phyloP scores from a whole-genome alignment of 768 basidiomycete genomes.

The Lentinus tigrinus region DNA sequence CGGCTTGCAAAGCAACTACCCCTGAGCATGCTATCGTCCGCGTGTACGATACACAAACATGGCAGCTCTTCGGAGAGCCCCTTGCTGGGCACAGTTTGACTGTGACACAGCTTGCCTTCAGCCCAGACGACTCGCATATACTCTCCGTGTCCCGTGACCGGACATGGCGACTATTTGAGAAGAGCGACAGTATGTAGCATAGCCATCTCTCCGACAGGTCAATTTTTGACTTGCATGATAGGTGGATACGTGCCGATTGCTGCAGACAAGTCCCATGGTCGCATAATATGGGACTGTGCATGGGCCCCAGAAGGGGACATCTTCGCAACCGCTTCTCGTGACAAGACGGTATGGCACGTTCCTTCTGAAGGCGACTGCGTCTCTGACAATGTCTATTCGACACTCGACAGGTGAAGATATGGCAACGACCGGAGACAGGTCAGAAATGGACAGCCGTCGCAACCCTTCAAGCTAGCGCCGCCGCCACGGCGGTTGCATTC shows the following conservation, averaged over 20 bases:
- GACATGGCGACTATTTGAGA: conserved; percentile 82
- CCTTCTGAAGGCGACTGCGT: not conserved
- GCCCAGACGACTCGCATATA: conserved; percentile 75
- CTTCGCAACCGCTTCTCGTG: conserved; percentile 93
- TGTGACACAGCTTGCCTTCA: conserved; percentile 88
- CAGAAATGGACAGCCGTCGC: conserved; percentile 54
- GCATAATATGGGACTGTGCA: conserved; percentile 95
- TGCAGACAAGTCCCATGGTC: conserved; percentile 79
- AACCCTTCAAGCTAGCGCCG: conserved; percentile 69
- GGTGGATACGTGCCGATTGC: conserved; percentile 60
- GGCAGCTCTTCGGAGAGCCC: conserved; percentile 68
- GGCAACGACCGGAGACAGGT: conserved; percentile 43
- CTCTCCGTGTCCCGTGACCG: conserved; percentile 90
- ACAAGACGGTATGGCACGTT: conserved; percentile 71
- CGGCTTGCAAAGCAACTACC: conserved; percentile 86
- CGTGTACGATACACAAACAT: conserved; percentile 71
- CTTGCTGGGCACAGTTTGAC: conserved; percentile 86
- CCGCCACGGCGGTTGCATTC: conserved; percentile 82
- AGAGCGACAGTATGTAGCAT: conserved; percentile 13
- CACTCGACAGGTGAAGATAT: conserved; percentile 76
- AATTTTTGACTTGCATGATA: not conserved
- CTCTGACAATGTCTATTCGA: not conserved
- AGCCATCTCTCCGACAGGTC: not conserved
- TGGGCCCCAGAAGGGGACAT: conserved; percentile 77
- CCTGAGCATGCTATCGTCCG: conserved; percentile 89